Base-by-base conservation (phyloP, 192 early-diverging fungal genomes). In the Entophlyctis luteolus region DNA sequence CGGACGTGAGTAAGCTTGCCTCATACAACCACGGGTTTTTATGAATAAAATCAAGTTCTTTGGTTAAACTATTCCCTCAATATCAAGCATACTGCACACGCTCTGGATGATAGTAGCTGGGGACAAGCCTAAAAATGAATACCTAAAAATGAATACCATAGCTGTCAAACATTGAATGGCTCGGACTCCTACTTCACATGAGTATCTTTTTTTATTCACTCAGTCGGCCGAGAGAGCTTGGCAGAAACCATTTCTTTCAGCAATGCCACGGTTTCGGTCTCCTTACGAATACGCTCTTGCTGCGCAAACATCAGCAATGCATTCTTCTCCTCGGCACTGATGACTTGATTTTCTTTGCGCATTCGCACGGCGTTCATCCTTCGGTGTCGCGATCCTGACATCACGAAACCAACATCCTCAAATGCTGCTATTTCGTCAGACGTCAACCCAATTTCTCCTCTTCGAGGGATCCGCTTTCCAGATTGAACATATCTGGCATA, bases 291-390 rank as follows among this genome's bases (percentile, higher is more conserved):
- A 68, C 89, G 90, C 75, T 94, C 91, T 72, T 96, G 92, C 55
- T 95, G 91, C 65, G 86, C 91, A 66, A 91, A 90, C 60, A 91
- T 77, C 33, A 97, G 75, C 49, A 98, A 69, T 32, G 88, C 85
- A 4, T 93, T 78, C 76, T 93, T 94, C 59, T 98, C 96, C 62
- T 98, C 96, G 4, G 95, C 93, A 49, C 84, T 90, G 57, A 96
- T 93, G 62, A 94, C 91, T 77, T 98, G 96, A 65, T 96, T 94
- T 71, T 97, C 96, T 75, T 96, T 97, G 62, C 92, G 84, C 52
- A 95, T 84, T 63, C 94, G 94, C 4, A 95, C 95, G 39, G 93
- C 93, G 71, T 96, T 96, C 92, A 94, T 94, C 42, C 93, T 84
- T 49, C 87, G 84, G 75, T 97, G 94, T 36, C 96, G 80, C 72